Evolutionary conservation across 169 alveolate genomes (phyloP), one percentile per base, ranked within the genome.

Genomic region (Sarcocystis neurona): DNA sequence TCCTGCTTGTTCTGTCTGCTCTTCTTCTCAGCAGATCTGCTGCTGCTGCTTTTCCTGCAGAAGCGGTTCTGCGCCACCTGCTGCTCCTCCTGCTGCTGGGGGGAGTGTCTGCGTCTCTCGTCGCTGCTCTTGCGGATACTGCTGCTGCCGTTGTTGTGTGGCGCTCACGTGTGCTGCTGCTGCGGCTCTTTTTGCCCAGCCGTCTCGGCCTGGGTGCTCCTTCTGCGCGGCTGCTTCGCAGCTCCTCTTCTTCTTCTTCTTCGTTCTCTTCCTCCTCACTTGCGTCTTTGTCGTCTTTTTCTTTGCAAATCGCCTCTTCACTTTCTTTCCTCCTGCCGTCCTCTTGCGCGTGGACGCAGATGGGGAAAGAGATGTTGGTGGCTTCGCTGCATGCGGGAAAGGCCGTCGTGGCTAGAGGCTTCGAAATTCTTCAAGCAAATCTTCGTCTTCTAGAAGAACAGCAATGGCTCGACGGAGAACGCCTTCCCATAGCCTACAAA

Each of bases 341-440:
- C 34, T 1, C 4, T 6, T 2, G 6, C 23, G 53, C 27, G 6
- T n/a, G 43, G 15, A 47, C 53, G 6, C 79, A 82, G 88, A 82
- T 82, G 88, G 88, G 90, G 43, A 68, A 68, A 75, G 90, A 85
- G 34, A 72, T 60, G 34, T 77, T 84, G 0, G 90, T 85, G 70
- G 90, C 78, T n/a, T 85, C 90, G 43, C 30, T 46, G 66, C 87
- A 96, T 90, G 94, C 95, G 77, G 99, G 98, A 89, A 97, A 97
- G 92, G 96, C 97, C 48, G 97, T 98, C 60, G 97, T 97, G 96
- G 98, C 97, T 84, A 97, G 97, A 84, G 98, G 98, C 85, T 95
- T 96, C 23, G 99, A 98, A 90, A 97, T 98, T 32, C 95, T 95
- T 91, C 97, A 97, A 34, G 96, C 97, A 43, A 98, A 98, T 93